These are phyloP conservation scores for Nicotiana undulata DNA, from an alignment of 257 asterid species.

Conservation along the genomic window DNA sequence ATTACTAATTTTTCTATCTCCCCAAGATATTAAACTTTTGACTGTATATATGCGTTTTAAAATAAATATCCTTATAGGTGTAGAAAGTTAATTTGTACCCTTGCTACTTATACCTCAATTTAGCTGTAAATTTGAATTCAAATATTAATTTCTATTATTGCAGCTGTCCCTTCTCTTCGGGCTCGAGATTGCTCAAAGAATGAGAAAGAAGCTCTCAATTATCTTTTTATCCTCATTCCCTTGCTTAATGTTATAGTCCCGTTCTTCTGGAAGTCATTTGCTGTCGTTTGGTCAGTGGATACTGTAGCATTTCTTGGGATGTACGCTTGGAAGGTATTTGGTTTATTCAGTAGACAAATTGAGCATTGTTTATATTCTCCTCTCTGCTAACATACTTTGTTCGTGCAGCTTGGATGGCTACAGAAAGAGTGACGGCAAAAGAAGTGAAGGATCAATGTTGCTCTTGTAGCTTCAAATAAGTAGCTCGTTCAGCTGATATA, in stretches of 20 bases:
- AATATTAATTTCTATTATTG: conserved; percentile 12
- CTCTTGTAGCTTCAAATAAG: background rate
- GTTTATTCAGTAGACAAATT: background rate
- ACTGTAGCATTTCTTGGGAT: conserved; percentile 64
- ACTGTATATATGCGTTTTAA: background rate
- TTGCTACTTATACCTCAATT: background rate
- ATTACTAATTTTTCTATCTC: background rate
- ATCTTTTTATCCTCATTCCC: conserved; percentile 76
- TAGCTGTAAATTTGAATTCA: background rate
- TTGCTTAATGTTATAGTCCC: conserved; percentile 74
- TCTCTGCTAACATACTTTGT: background rate
- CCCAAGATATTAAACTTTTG: background rate
- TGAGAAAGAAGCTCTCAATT: conserved; percentile 93
- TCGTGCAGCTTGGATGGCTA: conserved; percentile 30
- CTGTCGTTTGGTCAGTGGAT: conserved; percentile 95
- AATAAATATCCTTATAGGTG: background rate
- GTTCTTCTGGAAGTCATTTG: conserved; percentile 83
- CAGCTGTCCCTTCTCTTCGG: conserved; percentile 95
- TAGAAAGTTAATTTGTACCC: background rate
- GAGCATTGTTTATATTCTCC: background rate
- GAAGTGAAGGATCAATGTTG: conserved; percentile 1
- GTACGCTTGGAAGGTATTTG: conserved; percentile 95
- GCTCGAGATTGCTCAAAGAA: conserved; percentile 95
- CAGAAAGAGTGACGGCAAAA: conserved; percentile 16
- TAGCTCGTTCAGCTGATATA: background rate